phyloP scores from a whole-genome alignment of 192 early-diverging fungal species.

The Coemansia sp. region DNA sequence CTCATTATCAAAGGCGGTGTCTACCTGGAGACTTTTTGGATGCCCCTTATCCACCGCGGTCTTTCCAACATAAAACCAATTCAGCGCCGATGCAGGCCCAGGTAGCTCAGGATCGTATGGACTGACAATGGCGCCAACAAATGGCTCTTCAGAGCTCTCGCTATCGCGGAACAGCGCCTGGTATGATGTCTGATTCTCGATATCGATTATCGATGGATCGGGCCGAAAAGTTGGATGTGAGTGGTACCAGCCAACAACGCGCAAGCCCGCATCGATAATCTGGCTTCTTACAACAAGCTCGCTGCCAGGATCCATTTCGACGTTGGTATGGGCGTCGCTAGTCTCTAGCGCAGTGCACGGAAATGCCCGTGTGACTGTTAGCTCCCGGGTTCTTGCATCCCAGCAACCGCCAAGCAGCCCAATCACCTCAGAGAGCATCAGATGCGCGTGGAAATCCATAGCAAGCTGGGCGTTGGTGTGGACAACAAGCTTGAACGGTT shows the following conservation, averaged over 20 bases:
- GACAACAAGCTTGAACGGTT: constrained; percentile 76
- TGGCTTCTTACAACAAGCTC: constrained; percentile 71
- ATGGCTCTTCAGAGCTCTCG: constrained; percentile 60
- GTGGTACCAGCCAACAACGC: constrained; percentile 94
- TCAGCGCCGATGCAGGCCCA: constrained; percentile 73
- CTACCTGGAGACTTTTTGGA: constrained; percentile 66
- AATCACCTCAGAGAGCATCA: constrained; percentile 85
- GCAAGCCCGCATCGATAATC: constrained; percentile 69
- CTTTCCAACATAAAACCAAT: constrained; percentile 80
- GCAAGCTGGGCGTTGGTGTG: constrained; percentile 73
- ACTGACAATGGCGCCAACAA: constrained; percentile 89
- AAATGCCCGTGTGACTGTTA: constrained; percentile 65
- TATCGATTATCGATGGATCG: constrained; percentile 84
- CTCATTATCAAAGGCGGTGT: constrained; percentile 52
- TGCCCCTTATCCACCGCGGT: constrained; percentile 58
- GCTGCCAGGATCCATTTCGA: constrained; percentile 85
- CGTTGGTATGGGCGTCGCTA: constrained; percentile 72
- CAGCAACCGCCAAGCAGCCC: constrained; percentile 84
- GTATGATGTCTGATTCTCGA: constrained; percentile 85
- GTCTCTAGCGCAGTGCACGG: constrained; percentile 76
- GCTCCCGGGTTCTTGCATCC: constrained; percentile 53
- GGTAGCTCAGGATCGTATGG: constrained; percentile 82
- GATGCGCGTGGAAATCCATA: constrained; percentile 94
- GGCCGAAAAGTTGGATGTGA: constrained; percentile 88
- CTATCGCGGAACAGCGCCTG: constrained; percentile 74